Evolutionary conservation across 805 yeast species (phyloP).

Genomic region (Candida namnaoensis): DNA sequence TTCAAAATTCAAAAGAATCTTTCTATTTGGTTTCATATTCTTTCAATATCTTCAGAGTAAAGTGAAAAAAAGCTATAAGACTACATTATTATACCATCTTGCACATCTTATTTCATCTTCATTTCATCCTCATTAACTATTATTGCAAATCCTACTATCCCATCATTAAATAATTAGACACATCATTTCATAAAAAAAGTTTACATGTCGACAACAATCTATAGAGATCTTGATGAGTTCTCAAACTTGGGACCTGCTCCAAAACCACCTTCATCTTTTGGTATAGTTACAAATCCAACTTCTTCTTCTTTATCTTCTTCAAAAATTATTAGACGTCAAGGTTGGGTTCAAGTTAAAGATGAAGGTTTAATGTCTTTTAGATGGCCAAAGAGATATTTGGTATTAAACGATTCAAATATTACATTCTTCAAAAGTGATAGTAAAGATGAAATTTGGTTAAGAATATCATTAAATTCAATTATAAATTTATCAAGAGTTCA

Average conservation of each 20-base stretch:
- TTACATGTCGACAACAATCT: conserved; percentile 26
- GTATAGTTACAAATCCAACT: conserved; percentile 22
- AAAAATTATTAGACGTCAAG: conserved; percentile 34
- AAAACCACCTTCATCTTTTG: conserved; percentile 31
- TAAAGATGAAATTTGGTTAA: conserved; percentile 35
- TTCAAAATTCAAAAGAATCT: no score
- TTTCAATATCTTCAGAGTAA: no score
- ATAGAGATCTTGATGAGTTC: conserved; percentile 35
- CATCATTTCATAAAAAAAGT: no score
- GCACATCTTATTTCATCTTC: no score
- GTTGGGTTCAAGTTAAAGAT: conserved; percentile 90
- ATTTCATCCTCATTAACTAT: no score
- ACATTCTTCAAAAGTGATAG: conserved; percentile 67
- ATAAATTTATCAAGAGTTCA: conserved; percentile 60
- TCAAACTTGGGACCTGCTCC: conserved; percentile 51
- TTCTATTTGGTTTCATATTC: no score
- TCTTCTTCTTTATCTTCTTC: conserved; percentile 14
- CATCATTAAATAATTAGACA: no score
- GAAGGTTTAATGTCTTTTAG: conserved; percentile 84
- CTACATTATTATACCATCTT: no score
- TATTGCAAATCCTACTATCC: no score
- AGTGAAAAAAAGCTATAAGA: no score
- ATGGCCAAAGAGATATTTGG: conserved; percentile 87
- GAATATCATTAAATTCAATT: conserved; percentile 50
- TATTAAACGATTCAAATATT: conserved; percentile 65